These are phyloP conservation scores for Castanea sativa DNA, from an alignment of 306 rosid species.

Conservation along the genomic window DNA sequence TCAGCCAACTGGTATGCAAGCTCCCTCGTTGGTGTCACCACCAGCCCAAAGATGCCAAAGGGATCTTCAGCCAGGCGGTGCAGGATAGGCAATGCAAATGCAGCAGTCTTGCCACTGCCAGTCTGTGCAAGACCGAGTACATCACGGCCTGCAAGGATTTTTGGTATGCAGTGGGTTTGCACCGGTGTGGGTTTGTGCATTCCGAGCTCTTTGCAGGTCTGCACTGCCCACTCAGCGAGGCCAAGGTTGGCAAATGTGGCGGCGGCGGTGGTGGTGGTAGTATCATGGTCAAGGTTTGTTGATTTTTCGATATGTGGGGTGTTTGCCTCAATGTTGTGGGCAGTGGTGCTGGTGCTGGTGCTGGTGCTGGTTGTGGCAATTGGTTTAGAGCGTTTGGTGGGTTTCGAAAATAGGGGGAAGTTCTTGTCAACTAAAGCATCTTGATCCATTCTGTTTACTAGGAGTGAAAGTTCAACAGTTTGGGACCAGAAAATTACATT, in stretches of 20 bases:
- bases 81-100: constrained; percentile 85
- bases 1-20: constrained; percentile 76
- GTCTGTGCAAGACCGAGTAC: constrained; percentile 84
- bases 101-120: constrained; percentile 90
- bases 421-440: constrained; percentile 22
- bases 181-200: constrained; percentile 67
- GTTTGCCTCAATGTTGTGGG: background rate
- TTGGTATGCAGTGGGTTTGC: constrained; percentile 67
- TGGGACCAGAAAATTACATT: no score
- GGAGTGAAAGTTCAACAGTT: no score
- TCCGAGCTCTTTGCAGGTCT: constrained; percentile 67
- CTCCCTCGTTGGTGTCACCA: constrained; percentile 84
- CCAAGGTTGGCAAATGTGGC: constrained; percentile 54
- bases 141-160: constrained; percentile 64
- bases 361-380: background rate
- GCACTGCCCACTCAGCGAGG: constrained; percentile 63
- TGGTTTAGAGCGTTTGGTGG: constrained; percentile 22
- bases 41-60: constrained; percentile 71
- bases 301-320: constrained; percentile 21
- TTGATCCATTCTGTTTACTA: constrained; percentile 24
- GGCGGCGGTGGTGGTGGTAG: background rate
- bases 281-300: background rate
- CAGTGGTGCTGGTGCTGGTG: background rate
- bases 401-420: constrained; percentile 54
- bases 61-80: constrained; percentile 68